Evolutionary conservation across 805 yeast species (phyloP).

Genomic region (Cyberlindnera veronae): DNA sequence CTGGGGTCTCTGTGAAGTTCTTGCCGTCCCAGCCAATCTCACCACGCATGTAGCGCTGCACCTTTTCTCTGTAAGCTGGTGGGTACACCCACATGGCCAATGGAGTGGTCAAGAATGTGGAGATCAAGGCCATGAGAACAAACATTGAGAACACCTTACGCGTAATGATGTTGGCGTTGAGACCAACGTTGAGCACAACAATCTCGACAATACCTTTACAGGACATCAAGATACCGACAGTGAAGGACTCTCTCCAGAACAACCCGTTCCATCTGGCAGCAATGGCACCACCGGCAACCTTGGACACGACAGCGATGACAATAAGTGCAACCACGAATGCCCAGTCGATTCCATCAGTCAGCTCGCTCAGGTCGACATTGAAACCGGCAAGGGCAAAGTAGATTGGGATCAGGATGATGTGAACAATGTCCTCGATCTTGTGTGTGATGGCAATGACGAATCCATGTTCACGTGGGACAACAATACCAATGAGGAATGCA

Average conservation of each 20-base stretch:
- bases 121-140: constrained; percentile 74
- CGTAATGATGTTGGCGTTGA: constrained; percentile 64
- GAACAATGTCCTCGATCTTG: constrained; percentile 74
- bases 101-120: constrained; percentile 81
- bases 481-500: constrained; percentile 72
- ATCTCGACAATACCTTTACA: constrained; percentile 88
- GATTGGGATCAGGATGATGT: constrained; percentile 66
- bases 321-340: constrained; percentile 70
- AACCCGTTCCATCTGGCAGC: constrained; percentile 62
- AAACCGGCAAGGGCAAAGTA: constrained; percentile 81
- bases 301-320: constrained; percentile 63
- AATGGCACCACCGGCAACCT: constrained; percentile 61
- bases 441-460: constrained; percentile 68
- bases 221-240: constrained; percentile 81
- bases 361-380: constrained; percentile 60
- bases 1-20: constrained; percentile 15
- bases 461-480: constrained; percentile 73
- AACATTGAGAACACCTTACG: constrained; percentile 73
- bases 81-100: constrained; percentile 63
- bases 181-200: constrained; percentile 72
- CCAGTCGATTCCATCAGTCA: constrained; percentile 71
- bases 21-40: constrained; percentile 32
- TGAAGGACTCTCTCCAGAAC: constrained; percentile 66
- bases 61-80: constrained; percentile 50
- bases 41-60: constrained; percentile 30